A percentile compares a stretch with the other conserved stretches of the same genome.
Evolutionary conservation across 2,329 filamentous ascomycete genomes (phyloP).

Genomic region (Fusarium duplospermum): DNA sequence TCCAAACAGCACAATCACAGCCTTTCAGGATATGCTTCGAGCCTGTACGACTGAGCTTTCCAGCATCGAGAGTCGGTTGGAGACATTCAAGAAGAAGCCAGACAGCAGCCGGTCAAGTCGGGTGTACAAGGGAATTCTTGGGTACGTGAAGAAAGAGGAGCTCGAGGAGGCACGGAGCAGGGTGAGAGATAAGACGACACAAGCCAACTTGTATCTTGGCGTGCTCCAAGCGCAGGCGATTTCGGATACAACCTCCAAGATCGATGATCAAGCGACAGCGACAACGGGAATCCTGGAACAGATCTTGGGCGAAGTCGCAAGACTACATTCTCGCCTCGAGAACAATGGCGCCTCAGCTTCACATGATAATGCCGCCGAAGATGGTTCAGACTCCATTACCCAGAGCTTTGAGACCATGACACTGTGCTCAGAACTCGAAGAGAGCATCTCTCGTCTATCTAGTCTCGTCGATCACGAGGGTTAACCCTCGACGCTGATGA

Average conservation of each 20-base stretch:
- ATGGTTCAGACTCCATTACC: not conserved
- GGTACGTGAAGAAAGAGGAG: conserved; percentile 24
- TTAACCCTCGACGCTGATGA: conserved; percentile 19
- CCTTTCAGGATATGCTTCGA: not conserved
- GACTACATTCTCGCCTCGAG: conserved; percentile 3
- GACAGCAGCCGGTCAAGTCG: not conserved
- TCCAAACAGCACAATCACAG: conserved; percentile 1
- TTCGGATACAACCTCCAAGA: conserved; percentile 11
- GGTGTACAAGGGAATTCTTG: not conserved
- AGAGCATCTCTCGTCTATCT: conserved; percentile 19
- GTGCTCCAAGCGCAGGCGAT: conserved; percentile 22
- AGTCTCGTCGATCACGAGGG: conserved; percentile 10
- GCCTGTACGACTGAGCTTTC: conserved; percentile 3
- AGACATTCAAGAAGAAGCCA: not conserved
- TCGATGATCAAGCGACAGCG: conserved; percentile 1
- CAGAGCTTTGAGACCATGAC: not conserved
- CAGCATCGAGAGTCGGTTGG: not conserved
- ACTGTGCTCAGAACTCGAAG: conserved; percentile 21
- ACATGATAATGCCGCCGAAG: not conserved
- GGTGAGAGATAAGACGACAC: conserved; percentile 20
- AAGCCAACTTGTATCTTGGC: conserved; percentile 23
- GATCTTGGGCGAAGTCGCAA: conserved; percentile 14
- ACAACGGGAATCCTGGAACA: conserved; percentile 18
- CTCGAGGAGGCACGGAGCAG: conserved; percentile 11
- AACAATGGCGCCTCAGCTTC: not conserved